Percentiles rank a stretch among this genome's conserved stretches.
Conservation (phyloP, 306 rosid species). For the Glycine tomentella region DNA sequence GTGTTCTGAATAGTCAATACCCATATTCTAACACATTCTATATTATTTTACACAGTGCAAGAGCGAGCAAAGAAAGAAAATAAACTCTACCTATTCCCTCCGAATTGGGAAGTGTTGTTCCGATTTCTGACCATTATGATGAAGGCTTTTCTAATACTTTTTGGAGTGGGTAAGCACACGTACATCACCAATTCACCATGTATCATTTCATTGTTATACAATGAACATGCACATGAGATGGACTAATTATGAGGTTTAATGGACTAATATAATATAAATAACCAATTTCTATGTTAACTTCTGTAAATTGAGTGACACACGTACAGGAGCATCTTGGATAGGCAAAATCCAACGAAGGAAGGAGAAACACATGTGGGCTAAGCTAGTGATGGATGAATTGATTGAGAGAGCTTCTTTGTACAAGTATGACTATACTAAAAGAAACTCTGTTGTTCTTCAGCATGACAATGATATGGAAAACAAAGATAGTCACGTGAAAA, state of each 20-base stretch:
- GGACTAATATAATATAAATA: no score
- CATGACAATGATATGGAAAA: background rate
- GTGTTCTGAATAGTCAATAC: background rate
- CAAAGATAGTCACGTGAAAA: background rate
- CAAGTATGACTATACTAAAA: slow-evolving; percentile 12
- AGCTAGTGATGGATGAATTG: slow-evolving; percentile 40
- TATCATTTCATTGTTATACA: no score
- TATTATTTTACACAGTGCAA: background rate
- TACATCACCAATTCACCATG: no score
- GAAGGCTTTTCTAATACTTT: slow-evolving; percentile 45
- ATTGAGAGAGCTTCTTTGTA: slow-evolving; percentile 26
- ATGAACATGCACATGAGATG: no score
- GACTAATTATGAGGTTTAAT: no score
- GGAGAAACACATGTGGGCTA: slow-evolving; percentile 48
- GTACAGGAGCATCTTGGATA: slow-evolving; percentile 7
- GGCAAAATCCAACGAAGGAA: slow-evolving; percentile 42
- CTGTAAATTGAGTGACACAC: no score
- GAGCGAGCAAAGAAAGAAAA: background rate
- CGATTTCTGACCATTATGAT: slow-evolving; percentile 23
- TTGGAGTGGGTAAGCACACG: slow-evolving; percentile 42
- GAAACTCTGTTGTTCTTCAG: background rate
- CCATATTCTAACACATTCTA: no score
- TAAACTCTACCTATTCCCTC: slow-evolving; percentile 34
- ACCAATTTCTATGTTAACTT: no score
- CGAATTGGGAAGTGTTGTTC: slow-evolving; percentile 34